These are phyloP conservation scores for Beta vulgaris DNA, from an alignment of 148 eudicot species.

Conservation along the genomic window DNA sequence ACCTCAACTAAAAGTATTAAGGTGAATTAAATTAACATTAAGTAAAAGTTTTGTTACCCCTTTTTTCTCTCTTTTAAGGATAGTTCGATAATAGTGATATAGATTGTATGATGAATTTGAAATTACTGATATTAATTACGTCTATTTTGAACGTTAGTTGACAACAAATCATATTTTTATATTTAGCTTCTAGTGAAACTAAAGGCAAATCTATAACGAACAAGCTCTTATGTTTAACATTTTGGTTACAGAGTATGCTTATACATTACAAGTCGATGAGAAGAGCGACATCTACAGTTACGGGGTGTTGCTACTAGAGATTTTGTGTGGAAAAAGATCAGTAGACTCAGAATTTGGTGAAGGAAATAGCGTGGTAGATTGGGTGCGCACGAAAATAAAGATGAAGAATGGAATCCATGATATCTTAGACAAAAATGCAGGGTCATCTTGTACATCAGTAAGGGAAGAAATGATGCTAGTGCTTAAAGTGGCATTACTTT, in stretches of 20 bases:
- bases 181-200: too few relatives aligned
- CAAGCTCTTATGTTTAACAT: too few relatives aligned
- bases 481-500: conserved; percentile 75
- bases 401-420: conserved; percentile 46
- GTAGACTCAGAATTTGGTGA: conserved; percentile 81
- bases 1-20: background rate
- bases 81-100: too few relatives aligned
- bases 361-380: conserved; percentile 85
- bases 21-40: conserved; percentile 5
- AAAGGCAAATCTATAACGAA: too few relatives aligned
- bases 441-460: conserved; percentile 65
- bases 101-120: too few relatives aligned
- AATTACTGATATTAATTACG: too few relatives aligned
- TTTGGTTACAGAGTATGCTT: conserved; percentile 66
- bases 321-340: conserved; percentile 66
- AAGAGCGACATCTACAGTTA: conserved; percentile 94
- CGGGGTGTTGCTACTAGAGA: conserved; percentile 82
- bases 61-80: too few relatives aligned
- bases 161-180: too few relatives aligned
- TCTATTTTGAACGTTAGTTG: too few relatives aligned
- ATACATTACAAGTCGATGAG: conserved; percentile 93
- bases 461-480: conserved; percentile 83
- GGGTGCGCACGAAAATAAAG: conserved; percentile 74
- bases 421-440: conserved; percentile 73
- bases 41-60: background rate